A percentile compares a stretch with the other conserved stretches of the same genome.
These are phyloP conservation scores for Hypomyces rosellus DNA, from an alignment of 2,329 filamentous ascomycete genomes.

Conservation along the genomic window DNA sequence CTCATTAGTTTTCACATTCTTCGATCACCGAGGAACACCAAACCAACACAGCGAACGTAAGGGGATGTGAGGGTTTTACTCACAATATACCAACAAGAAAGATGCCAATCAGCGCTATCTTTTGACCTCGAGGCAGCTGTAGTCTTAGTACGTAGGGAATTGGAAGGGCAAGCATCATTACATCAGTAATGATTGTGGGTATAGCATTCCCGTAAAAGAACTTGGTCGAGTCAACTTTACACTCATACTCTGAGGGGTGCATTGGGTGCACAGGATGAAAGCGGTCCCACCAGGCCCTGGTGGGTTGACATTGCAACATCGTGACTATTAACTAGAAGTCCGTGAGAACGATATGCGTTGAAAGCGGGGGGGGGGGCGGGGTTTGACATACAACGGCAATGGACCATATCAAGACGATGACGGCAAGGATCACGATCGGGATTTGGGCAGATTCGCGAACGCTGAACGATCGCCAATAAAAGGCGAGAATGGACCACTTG, in stretches of 20 bases:
- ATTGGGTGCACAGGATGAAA: constrained; percentile 14
- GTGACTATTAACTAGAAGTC: constrained; percentile 13
- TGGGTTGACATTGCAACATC: constrained; percentile 15
- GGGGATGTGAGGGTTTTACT: background rate
- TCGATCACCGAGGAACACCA: no score
- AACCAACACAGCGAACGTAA: no score
- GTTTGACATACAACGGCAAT: constrained; percentile 17
- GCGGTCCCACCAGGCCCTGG: constrained; percentile 16
- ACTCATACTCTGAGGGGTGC: constrained; percentile 10
- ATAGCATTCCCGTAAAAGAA: constrained; percentile 25
- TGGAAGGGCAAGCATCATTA: constrained; percentile 22
- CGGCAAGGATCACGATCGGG: constrained; percentile 14
- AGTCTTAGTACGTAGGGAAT: constrained; percentile 23
- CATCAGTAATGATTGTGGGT: constrained; percentile 22
- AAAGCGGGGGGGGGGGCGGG: fast-evolving
- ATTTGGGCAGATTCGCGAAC: constrained; percentile 15
- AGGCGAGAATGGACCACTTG: constrained; percentile 19
- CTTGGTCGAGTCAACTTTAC: constrained; percentile 13
- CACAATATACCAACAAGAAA: constrained; percentile 21
- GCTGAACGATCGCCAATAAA: constrained; percentile 21
- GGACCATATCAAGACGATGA: constrained; percentile 15
- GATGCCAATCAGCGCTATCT: constrained; percentile 18
- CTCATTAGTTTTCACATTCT: no score
- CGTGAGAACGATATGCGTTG: background rate
- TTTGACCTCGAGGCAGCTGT: constrained; percentile 18